These are phyloP conservation scores for Ciborinia camelliae DNA, from an alignment of 2,329 filamentous ascomycete species.

Conservation along the genomic window DNA sequence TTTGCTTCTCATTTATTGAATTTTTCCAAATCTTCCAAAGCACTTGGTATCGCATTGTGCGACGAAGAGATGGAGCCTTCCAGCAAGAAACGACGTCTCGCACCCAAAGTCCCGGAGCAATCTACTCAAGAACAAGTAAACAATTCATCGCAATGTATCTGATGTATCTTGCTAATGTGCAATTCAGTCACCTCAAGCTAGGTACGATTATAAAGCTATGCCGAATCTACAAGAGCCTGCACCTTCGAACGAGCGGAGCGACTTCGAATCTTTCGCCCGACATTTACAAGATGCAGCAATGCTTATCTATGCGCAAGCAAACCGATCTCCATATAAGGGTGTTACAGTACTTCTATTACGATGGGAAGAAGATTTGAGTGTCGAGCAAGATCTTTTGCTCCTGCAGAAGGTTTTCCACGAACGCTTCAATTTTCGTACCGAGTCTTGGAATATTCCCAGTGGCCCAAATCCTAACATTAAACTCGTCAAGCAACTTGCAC, in stretches of 20 bases:
- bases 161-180: slow-evolving; percentile 21
- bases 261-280: slow-evolving; percentile 64
- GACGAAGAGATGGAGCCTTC: slow-evolving; percentile 30
- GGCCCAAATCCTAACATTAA: slow-evolving; percentile 58
- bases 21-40: neutral
- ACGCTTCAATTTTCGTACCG: slow-evolving; percentile 58
- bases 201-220: slow-evolving; percentile 36
- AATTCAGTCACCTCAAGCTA: slow-evolving; percentile 31
- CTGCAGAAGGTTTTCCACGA: slow-evolving; percentile 58
- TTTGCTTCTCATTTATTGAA: neutral
- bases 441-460: slow-evolving; percentile 59
- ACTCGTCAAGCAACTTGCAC: slow-evolving; percentile 57
- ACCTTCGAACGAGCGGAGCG: slow-evolving; percentile 40
- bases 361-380: slow-evolving; percentile 58
- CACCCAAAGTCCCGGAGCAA: slow-evolving; percentile 38
- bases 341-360: slow-evolving; percentile 59
- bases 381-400: slow-evolving; percentile 51
- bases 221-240: slow-evolving; percentile 34
- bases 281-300: slow-evolving; percentile 67
- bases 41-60: slow-evolving; percentile 12
- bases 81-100: slow-evolving; percentile 39
- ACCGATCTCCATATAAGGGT: slow-evolving; percentile 54
- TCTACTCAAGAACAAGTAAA: slow-evolving; percentile 36
- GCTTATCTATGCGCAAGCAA: slow-evolving; percentile 61
- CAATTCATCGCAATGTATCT: slow-evolving; percentile 7